Evolutionary conservation across 2,329 filamentous ascomycete genomes (phyloP).

Genomic region (Pochonia chlamydosporia): DNA sequence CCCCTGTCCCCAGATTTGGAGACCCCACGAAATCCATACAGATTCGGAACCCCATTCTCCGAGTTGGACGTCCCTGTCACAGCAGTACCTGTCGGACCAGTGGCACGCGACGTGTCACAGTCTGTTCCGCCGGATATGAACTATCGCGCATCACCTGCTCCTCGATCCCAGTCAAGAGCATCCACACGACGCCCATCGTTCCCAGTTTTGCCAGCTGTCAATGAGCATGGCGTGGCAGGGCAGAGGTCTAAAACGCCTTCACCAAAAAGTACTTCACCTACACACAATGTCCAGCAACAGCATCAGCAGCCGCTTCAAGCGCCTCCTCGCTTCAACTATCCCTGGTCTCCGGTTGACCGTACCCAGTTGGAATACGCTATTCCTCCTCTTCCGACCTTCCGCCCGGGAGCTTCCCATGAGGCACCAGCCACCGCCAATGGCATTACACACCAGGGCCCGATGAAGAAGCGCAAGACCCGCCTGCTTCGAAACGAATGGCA

Average conservation of each 20-base stretch:
- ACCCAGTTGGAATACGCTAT: slow-evolving; percentile 39
- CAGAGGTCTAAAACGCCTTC: slow-evolving; percentile 24
- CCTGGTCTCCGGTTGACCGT: slow-evolving; percentile 48
- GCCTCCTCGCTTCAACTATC: slow-evolving; percentile 49
- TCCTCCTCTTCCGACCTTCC: slow-evolving; percentile 26
- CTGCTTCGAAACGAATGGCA: slow-evolving; percentile 92
- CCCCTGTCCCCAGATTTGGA: slow-evolving; percentile 50
- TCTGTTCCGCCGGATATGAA: slow-evolving; percentile 94
- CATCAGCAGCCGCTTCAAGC: slow-evolving; percentile 38
- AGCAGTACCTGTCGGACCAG: slow-evolving; percentile 61
- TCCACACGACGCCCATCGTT: slow-evolving; percentile 62
- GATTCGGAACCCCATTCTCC: slow-evolving; percentile 81
- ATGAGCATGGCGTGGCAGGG: slow-evolving; percentile 53
- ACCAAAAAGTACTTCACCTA: slow-evolving; percentile 29
- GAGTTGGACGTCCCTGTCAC: slow-evolving; percentile 86
- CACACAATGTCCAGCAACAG: slow-evolving; percentile 19
- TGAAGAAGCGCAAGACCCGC: slow-evolving; percentile 89
- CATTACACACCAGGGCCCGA: slow-evolving; percentile 72
- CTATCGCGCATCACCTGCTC: slow-evolving; percentile 48
- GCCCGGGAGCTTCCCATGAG: slow-evolving; percentile 18
- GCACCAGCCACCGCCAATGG: slow-evolving; percentile 37
- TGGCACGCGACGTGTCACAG: slow-evolving; percentile 75
- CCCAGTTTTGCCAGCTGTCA: slow-evolving; percentile 61
- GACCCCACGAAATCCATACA: slow-evolving; percentile 57
- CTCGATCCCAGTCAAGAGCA: slow-evolving; percentile 47